These are phyloP conservation scores for Zangia roseola DNA, from an alignment of 768 basidiomycete genomes.

Conservation along the genomic window DNA sequence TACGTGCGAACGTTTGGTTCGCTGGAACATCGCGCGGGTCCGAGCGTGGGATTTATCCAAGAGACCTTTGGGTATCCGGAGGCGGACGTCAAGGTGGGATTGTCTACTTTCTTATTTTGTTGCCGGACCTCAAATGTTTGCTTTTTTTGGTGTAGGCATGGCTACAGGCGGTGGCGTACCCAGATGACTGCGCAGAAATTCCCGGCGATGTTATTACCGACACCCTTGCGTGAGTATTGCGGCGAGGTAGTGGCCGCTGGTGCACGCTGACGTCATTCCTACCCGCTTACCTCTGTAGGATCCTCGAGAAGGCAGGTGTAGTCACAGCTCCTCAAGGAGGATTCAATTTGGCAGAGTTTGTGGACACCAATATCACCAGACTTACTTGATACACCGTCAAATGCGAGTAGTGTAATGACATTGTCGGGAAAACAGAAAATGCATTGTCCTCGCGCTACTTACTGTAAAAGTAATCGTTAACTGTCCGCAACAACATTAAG, in stretches of 20 bases:
- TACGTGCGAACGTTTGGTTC: slow-evolving; percentile 71
- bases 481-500: slow-evolving; percentile 16
- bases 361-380: slow-evolving; percentile 52
- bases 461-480: not conserved
- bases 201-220: slow-evolving; percentile 62
- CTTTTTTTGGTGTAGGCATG: slow-evolving; percentile 54
- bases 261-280: slow-evolving; percentile 1
- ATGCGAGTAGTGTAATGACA: not conserved
- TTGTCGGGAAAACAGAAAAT: not conserved
- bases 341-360: slow-evolving; percentile 55
- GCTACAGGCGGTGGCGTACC: slow-evolving; percentile 79
- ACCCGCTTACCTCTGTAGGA: slow-evolving; percentile 38
- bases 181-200: slow-evolving; percentile 61
- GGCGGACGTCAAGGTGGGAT: slow-evolving; percentile 72
- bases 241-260: not conserved
- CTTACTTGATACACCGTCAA: slow-evolving; percentile 36
- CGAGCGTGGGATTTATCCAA: slow-evolving; percentile 74
- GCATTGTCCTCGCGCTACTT: slow-evolving; percentile 2
- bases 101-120: not conserved
- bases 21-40: slow-evolving; percentile 49
- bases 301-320: slow-evolving; percentile 75
- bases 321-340: slow-evolving; percentile 52
- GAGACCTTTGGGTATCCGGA: slow-evolving; percentile 77
- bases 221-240: slow-evolving; percentile 59
- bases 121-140: not conserved